Evolutionary conservation across 495 filamentous ascomycete genomes (phyloP).

Genomic region (Bacidia rubella): DNA sequence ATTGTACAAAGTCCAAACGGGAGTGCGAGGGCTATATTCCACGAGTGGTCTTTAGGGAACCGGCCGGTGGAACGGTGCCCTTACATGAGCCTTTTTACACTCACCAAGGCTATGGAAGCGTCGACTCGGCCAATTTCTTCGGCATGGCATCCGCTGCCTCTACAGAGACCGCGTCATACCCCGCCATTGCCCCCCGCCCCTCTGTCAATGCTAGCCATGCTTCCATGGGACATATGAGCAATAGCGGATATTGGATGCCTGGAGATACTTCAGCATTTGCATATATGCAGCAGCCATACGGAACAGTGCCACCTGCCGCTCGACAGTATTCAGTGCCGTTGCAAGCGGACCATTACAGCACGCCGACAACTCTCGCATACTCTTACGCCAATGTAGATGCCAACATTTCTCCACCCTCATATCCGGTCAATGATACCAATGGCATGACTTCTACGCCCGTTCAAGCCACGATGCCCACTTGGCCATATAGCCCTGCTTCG

Average conservation of each 20-base stretch:
- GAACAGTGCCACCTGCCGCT: neutral
- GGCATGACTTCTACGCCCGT: neutral
- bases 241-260: neutral
- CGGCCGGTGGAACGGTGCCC: slow-evolving; percentile 35
- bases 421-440: neutral
- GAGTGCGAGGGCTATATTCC: slow-evolving; percentile 92
- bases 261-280: neutral
- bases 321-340: neutral
- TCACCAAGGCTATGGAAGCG: neutral
- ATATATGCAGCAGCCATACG: neutral
- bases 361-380: neutral
- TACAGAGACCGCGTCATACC: neutral
- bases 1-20: slow-evolving; percentile 91
- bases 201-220: slow-evolving; percentile 5
- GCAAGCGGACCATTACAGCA: neutral
- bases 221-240: neutral
- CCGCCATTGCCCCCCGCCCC: slow-evolving; percentile 14
- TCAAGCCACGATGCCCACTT: neutral
- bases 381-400: neutral
- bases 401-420: neutral
- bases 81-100: neutral
- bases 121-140: neutral
- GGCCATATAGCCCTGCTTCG: slow-evolving; percentile 3
- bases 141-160: neutral
- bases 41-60: slow-evolving; percentile 83